Base-by-base conservation (phyloP, 2,329 filamentous ascomycete species). In the Dactylellina leptospora region DNA sequence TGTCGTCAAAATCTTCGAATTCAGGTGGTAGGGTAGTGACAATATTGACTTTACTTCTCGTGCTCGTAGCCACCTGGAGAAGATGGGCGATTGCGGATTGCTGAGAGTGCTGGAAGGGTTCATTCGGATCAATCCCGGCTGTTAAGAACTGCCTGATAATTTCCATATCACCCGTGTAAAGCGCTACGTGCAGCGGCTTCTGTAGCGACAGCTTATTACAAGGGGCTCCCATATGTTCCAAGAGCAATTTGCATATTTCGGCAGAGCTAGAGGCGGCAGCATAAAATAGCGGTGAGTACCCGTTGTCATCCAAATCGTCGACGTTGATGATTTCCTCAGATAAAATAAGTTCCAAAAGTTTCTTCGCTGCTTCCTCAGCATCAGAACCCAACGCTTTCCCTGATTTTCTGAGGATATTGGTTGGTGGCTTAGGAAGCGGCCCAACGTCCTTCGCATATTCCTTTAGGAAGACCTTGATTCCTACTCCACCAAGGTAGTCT, bases 161-260 rank as follows among this genome's bases (percentile, higher is more conserved):
- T 4, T 40, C 50, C 1, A 47, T 30, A 16, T 55, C 33, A 11
- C 60, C 60, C 11, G 25, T 55, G 18, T 55, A 64, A 13, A 64
- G 38, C 3, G 60, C 38, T 13, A 54, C 42, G 27, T 64, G 40
- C 4, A 64, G 38, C 0, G 36, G 10, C 18, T 47, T 64, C 27
- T 55, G 30, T 1, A 62, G 33, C 18, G 18, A 28, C 23, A 13
- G 8, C 27, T 20, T 25, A 10, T 44, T 10, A n/a, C 27, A 20
- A 18, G n/a, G 6, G 10, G n/a, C 3, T 6, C 13, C 51, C 22
- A 30, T 42, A 18, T 28, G 30, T 30, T 38, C 33, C 6, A 62
- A 42, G 4, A 62, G 23, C 4, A 51, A 9, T 18, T 44, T 44
- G 18, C 59, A 62, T 16, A 30, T 40, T 6, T 44, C 23, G 18